Conservation (phyloP, 2,329 filamentous ascomycete genomes). For the Plenodomus biglobosus region DNA sequence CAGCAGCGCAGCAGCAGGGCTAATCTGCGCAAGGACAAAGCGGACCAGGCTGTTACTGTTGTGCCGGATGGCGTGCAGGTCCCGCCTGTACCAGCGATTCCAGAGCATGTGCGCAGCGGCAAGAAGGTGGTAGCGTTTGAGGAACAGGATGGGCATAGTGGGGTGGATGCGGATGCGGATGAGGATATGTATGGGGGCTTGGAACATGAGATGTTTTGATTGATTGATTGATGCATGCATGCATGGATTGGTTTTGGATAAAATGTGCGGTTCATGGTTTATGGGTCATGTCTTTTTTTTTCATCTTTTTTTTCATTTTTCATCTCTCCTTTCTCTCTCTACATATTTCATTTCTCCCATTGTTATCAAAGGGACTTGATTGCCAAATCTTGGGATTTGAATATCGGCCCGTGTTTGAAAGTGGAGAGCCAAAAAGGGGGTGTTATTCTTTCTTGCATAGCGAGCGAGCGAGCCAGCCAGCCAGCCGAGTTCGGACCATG, state of each 20-base stretch:
- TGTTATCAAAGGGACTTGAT: too few relatives aligned
- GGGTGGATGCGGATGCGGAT: background rate
- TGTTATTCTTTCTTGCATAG: too few relatives aligned
- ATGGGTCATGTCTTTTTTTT: too few relatives aligned
- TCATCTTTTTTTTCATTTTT: too few relatives aligned
- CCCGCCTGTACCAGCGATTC: conserved; percentile 27
- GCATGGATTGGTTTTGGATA: too few relatives aligned
- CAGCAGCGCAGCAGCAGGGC: conserved; percentile 17
- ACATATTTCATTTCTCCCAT: too few relatives aligned
- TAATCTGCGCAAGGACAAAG: conserved; percentile 13
- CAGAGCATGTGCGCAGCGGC: conserved; percentile 20
- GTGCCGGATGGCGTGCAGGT: conserved; percentile 34
- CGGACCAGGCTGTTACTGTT: conserved; percentile 21
- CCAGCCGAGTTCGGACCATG: too few relatives aligned
- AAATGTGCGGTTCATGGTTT: too few relatives aligned
- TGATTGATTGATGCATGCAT: background rate
- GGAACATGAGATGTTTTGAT: conserved; percentile 43
- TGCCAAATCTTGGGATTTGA: too few relatives aligned
- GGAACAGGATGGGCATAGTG: background rate
- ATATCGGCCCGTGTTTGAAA: too few relatives aligned
- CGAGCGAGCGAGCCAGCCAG: background rate
- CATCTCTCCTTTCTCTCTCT: too few relatives aligned
- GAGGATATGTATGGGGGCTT: conserved; percentile 39
- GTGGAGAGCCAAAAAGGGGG: too few relatives aligned
- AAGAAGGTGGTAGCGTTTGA: conserved; percentile 15